Conservation (phyloP, 805 yeast genomes). For the Phaffomyces thermotolerans region DNA sequence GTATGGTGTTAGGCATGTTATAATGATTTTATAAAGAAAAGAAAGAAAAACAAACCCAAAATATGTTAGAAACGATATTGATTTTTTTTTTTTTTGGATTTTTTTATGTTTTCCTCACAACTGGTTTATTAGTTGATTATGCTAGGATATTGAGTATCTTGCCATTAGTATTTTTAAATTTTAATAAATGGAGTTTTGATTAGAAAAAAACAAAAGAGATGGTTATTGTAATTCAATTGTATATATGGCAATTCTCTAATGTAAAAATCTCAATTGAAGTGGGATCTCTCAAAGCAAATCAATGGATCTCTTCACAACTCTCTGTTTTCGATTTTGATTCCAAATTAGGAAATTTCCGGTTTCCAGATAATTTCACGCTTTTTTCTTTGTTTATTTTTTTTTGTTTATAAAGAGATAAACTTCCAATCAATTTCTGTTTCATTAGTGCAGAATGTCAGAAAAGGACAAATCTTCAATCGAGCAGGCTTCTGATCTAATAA, state of each 20-base stretch:
- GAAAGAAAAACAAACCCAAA: too few species aligned
- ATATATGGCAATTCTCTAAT: too few species aligned
- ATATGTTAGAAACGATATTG: slow-evolving; percentile 2
- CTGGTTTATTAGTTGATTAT: background rate
- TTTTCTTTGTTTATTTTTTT: background rate
- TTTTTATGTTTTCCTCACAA: too few species aligned
- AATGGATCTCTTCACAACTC: too few species aligned
- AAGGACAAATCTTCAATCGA: slow-evolving; percentile 6
- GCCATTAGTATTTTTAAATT: too few species aligned
- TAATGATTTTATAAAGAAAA: background rate
- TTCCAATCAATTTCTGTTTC: too few species aligned
- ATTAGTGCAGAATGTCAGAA: background rate
- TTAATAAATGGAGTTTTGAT: background rate
- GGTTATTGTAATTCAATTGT: too few species aligned
- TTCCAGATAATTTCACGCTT: background rate
- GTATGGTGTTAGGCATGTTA: background rate
- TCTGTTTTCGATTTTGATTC: too few species aligned
- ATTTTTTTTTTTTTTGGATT: background rate
- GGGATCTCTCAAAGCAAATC: too few species aligned
- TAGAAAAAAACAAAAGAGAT: background rate
- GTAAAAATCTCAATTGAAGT: too few species aligned
- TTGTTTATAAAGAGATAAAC: background rate
- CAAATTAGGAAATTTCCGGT: background rate
- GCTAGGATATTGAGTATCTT: slow-evolving; percentile 1
- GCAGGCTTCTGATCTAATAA: slow-evolving; percentile 11